Evolutionary conservation across 2,329 filamentous ascomycete genomes (phyloP).

Genomic region (Neonectria faginata): DNA sequence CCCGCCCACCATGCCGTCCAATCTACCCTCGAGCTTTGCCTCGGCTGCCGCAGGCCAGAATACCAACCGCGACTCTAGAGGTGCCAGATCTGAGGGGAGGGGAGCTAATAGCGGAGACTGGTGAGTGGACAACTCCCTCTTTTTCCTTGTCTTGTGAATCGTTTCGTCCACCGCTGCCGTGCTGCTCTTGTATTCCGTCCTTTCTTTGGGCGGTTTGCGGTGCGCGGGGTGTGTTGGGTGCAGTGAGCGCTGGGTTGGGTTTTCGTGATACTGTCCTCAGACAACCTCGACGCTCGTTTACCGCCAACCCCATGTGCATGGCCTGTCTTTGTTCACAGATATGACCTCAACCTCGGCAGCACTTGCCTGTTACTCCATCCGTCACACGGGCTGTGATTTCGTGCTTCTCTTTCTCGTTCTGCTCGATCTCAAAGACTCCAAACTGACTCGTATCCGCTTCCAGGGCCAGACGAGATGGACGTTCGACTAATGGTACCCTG

Average conservation of each 20-base stretch:
- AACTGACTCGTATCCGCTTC: constrained; percentile 28
- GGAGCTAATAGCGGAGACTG: constrained; percentile 74
- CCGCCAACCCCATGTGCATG: constrained; percentile 17
- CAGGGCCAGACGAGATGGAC: constrained; percentile 70
- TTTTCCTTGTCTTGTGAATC: constrained; percentile 24
- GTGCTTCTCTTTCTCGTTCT: constrained; percentile 2
- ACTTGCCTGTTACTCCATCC: background rate
- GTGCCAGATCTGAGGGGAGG: constrained; percentile 68
- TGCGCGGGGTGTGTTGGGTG: constrained; percentile 11
- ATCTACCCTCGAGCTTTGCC: constrained; percentile 85
- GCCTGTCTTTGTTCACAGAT: constrained; percentile 9
- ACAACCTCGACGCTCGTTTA: constrained; percentile 21
- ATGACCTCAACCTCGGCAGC: background rate
- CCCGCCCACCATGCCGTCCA: constrained; percentile 70
- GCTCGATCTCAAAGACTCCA: constrained; percentile 5
- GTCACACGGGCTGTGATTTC: background rate
- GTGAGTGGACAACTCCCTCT: constrained; percentile 62
- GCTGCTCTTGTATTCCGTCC: constrained; percentile 29
- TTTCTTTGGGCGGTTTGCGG: constrained; percentile 14
- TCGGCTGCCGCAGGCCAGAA: constrained; percentile 84
- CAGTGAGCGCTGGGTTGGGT: constrained; percentile 10
- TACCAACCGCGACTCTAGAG: constrained; percentile 69
- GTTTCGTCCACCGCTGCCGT: constrained; percentile 31
- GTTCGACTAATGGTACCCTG: constrained; percentile 70
- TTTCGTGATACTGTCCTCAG: constrained; percentile 15